Percentiles rank a stretch among this genome's conserved stretches.
Evolutionary conservation across 2,329 filamentous ascomycete species (phyloP).

Genomic region (Rasamsonia emersonii): DNA sequence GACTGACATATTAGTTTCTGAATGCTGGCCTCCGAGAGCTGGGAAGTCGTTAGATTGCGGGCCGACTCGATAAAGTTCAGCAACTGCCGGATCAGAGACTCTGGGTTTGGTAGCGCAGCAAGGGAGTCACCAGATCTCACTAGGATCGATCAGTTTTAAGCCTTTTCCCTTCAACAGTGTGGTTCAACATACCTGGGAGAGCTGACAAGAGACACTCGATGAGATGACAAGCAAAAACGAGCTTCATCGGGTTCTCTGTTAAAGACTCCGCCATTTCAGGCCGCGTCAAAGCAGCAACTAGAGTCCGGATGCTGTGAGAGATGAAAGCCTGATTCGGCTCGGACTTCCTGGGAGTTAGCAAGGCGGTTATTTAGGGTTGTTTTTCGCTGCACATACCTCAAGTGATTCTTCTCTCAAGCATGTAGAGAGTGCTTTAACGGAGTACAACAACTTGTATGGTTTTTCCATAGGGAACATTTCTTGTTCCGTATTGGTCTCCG

Average conservation of each 20-base stretch:
- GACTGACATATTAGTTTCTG: slow-evolving; percentile 34
- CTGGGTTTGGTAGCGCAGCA: slow-evolving; percentile 27
- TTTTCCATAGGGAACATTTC: slow-evolving; percentile 61
- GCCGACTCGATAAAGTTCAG: slow-evolving; percentile 26
- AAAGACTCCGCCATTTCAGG: slow-evolving; percentile 43
- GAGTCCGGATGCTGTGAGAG: slow-evolving; percentile 41
- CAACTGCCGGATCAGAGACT: slow-evolving; percentile 26
- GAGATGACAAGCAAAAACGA: slow-evolving; percentile 46
- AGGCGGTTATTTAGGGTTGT: too few species aligned
- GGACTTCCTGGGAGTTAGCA: slow-evolving; percentile 11
- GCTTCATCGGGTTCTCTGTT: slow-evolving; percentile 37
- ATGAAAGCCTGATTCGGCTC: slow-evolving; percentile 29
- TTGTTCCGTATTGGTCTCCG: slow-evolving; percentile 43
- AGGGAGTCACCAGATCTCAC: slow-evolving; percentile 21
- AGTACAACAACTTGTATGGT: slow-evolving; percentile 67
- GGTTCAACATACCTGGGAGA: slow-evolving; percentile 41
- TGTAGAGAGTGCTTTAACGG: slow-evolving; percentile 56
- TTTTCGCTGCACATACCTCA: slow-evolving; percentile 15
- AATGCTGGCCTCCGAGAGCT: slow-evolving; percentile 13
- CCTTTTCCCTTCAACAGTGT: background rate
- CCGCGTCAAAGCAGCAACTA: slow-evolving; percentile 55
- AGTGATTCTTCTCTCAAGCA: slow-evolving; percentile 46
- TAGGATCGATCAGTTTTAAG: slow-evolving; percentile 8
- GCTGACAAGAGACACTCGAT: slow-evolving; percentile 50
- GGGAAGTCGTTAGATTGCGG: slow-evolving; percentile 10